Evolutionary conservation across 495 filamentous ascomycete species (phyloP).

Genomic region (Podospora appendiculata): DNA sequence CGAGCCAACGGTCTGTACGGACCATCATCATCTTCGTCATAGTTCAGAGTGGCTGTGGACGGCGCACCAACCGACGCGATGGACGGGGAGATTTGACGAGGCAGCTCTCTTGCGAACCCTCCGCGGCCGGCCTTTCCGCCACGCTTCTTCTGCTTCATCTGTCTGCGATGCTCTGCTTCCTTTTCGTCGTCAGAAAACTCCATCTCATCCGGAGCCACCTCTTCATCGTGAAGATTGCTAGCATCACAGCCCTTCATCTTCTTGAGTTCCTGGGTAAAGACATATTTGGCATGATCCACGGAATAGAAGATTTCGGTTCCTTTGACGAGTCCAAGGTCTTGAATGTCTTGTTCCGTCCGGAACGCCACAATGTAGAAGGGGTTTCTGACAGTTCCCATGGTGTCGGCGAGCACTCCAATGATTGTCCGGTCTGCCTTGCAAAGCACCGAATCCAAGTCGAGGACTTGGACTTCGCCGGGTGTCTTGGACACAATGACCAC

Average conservation of each 20-base stretch:
- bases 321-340: conserved; percentile 51
- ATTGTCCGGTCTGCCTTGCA: conserved; percentile 69
- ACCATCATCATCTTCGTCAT: conserved; percentile 60
- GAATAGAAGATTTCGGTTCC: conserved; percentile 74
- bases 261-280: conserved; percentile 76
- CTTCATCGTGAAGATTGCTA: conserved; percentile 89
- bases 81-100: no score
- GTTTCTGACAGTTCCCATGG: conserved; percentile 71
- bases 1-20: conserved; percentile 62
- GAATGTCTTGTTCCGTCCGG: conserved; percentile 54
- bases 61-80: neutral
- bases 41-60: conserved; percentile 19
- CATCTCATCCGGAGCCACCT: conserved; percentile 73
- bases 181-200: conserved; percentile 97
- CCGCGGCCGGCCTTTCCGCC: conserved; percentile 25
- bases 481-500: conserved; percentile 72
- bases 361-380: conserved; percentile 77
- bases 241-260: conserved; percentile 80
- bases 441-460: conserved; percentile 75
- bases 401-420: conserved; percentile 73
- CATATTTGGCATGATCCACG: conserved; percentile 61
- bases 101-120: neutral
- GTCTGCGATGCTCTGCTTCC: conserved; percentile 70
- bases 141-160: conserved; percentile 55
- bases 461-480: conserved; percentile 71